Evolutionary conservation across 2,329 filamentous ascomycete genomes (phyloP), one percentile per base, ranked within the genome.

Genomic region (Stachybotrys echinatus): DNA sequence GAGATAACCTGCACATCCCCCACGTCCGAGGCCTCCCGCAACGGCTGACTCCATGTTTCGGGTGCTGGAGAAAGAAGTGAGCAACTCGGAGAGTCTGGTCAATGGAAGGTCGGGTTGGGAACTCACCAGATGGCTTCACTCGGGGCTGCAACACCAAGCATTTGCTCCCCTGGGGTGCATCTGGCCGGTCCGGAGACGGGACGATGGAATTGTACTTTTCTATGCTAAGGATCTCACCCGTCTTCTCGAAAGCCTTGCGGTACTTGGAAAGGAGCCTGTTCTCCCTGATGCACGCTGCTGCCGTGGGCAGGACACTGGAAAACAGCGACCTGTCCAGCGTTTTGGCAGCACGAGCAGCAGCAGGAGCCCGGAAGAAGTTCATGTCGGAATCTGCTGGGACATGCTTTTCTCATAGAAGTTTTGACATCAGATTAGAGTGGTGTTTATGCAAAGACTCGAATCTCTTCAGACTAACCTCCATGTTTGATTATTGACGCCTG

Each of bases 311-410:
- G 1, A 78, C 88, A 66, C 86, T 89, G 48, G 81, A 76, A 73
- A 97, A 97, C 55, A 95, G 85, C 17, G 85, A 79, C 57, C 89
- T 85, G 72, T 99, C 92, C 55, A 99, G 82, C 46, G 81, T 80
- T 63, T 84, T 84, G 74, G 89, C 88, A 52, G 86, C 84, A 66
- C 88, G 87, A 60, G 92, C 86, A 31, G 62, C 65, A 52, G 91
- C 76, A 21, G 92, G 91, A 44, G 91, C 89, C 56, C 85, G 83
- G 67, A 96, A 89, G 47, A 81, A 64, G 55, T 71, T 74, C 79
- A 83, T 83, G 44, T 73, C 68, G 52, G 66, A 62, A 21, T 63
- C 49, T 43, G 60, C 57, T 39, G 59, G 55, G 27, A 23, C 19
- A 23, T 23, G 53, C 57, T 61, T 55, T 62, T 63, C 59, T 58